Conservation (phyloP, 1,284 basidiomycete genomes). For the Irpex sp. region DNA sequence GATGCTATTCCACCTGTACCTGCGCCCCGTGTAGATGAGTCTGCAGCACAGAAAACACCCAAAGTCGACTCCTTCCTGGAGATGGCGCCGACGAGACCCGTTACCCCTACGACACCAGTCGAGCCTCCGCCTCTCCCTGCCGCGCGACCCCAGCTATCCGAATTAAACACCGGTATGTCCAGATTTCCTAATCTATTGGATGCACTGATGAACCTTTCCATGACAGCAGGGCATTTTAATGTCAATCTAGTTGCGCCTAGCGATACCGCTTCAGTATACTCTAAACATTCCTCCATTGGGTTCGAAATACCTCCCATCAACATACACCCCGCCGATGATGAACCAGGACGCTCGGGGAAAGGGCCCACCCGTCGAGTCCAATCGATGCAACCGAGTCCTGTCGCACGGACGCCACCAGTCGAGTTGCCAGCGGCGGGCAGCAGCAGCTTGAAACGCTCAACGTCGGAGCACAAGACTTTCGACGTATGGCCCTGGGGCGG, state of each 20-base stretch:
- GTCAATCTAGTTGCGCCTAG: background rate
- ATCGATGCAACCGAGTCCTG: slow-evolving; percentile 22
- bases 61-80: slow-evolving; percentile 27
- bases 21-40: slow-evolving; percentile 16
- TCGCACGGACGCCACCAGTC: slow-evolving; percentile 10
- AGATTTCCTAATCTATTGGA: background rate
- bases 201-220: background rate
- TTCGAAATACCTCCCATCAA: slow-evolving; percentile 23
- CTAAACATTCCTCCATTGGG: slow-evolving; percentile 10
- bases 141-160: background rate
- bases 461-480: slow-evolving; percentile 20
- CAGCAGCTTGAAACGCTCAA: slow-evolving; percentile 15
- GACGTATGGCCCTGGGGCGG: slow-evolving; percentile 23
- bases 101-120: slow-evolving; percentile 16
- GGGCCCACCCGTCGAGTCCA: slow-evolving; percentile 20
- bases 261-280: background rate
- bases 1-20: slow-evolving; percentile 20
- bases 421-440: slow-evolving; percentile 13
- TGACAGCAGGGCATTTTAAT: background rate
- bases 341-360: slow-evolving; percentile 11
- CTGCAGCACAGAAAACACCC: slow-evolving; percentile 7
- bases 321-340: slow-evolving; percentile 14
- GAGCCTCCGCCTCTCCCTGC: slow-evolving; percentile 16
- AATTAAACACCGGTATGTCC: background rate
- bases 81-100: slow-evolving; percentile 23